These are phyloP conservation scores for Lathyrus tuberosus DNA, from an alignment of 306 rosid genomes.

Conservation along the genomic window DNA sequence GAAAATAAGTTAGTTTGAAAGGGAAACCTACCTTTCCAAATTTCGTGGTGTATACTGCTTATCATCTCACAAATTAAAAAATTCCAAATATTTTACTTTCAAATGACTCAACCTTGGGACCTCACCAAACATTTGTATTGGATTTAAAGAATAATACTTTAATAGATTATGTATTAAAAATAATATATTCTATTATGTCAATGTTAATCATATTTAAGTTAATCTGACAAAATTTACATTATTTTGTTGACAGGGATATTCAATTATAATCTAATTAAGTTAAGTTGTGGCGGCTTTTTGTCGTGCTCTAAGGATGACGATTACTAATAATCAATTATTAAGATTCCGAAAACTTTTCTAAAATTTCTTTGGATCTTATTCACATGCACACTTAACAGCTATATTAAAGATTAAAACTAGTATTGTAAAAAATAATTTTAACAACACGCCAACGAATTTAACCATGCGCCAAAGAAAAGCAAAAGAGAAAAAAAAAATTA, in stretches of 20 bases:
- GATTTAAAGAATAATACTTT: neutral
- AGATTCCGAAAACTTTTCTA: neutral
- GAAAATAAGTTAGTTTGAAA: slow-evolving; percentile 20
- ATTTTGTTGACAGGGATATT: neutral
- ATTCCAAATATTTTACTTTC: no score
- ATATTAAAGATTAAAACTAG: neutral
- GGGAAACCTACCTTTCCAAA: slow-evolving; percentile 33
- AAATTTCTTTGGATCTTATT: neutral
- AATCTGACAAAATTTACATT: neutral
- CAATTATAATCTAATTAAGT: neutral
- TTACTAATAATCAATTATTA: neutral
- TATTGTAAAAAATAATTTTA: neutral
- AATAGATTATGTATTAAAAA: neutral
- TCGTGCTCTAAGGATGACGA: neutral
- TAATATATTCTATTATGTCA: slow-evolving; percentile 5
- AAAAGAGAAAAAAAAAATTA: no score
- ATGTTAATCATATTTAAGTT: neutral
- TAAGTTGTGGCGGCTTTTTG: neutral
- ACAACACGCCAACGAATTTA: neutral
- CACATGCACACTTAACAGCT: neutral
- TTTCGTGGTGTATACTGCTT: slow-evolving; percentile 30
- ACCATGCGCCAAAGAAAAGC: neutral
- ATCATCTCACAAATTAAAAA: no score
- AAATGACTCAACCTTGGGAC: no score
- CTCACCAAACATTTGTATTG: no score